Conservation (phyloP, 2,329 filamentous ascomycete genomes). For the Sarocladiaceae sp. region DNA sequence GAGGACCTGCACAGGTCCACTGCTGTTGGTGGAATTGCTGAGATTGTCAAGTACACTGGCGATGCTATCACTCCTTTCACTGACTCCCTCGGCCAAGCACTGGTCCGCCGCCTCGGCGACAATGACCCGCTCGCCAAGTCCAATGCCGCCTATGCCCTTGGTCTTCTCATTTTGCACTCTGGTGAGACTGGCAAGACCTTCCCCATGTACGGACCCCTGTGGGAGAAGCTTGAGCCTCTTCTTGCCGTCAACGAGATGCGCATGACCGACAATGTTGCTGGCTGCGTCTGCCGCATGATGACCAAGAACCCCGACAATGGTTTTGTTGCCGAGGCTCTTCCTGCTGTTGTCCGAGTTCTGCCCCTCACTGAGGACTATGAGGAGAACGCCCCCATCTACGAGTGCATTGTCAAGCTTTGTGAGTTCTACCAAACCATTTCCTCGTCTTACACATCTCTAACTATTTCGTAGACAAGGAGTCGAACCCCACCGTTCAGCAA, state of each 20-base stretch:
- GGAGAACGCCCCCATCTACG: constrained; percentile 91
- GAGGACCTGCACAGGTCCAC: constrained; percentile 85
- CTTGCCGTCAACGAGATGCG: constrained; percentile 71
- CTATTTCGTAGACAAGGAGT: constrained; percentile 48
- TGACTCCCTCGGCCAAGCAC: constrained; percentile 64
- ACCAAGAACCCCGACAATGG: constrained; percentile 77
- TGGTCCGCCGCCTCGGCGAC: constrained; percentile 81
- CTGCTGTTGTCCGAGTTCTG: constrained; percentile 69
- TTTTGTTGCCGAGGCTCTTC: constrained; percentile 75
- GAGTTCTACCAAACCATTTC: constrained; percentile 29
- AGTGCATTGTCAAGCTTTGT: constrained; percentile 85
- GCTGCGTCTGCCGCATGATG: constrained; percentile 89
- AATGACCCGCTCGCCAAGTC: constrained; percentile 90
- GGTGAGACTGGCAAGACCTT: constrained; percentile 63
- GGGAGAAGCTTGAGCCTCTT: constrained; percentile 79
- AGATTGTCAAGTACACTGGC: constrained; percentile 82
- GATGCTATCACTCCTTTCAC: constrained; percentile 78
- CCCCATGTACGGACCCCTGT: constrained; percentile 69
- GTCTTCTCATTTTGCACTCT: constrained; percentile 77
- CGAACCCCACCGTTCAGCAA: constrained; percentile 62
- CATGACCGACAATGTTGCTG: constrained; percentile 86
- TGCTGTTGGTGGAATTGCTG: constrained; percentile 85
- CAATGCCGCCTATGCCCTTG: constrained; percentile 88
- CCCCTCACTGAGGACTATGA: constrained; percentile 91
- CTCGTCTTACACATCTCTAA: constrained; percentile 17